Base-by-base conservation (phyloP, 2,329 filamentous ascomycete species). In the Colletotrichum tofieldiae region DNA sequence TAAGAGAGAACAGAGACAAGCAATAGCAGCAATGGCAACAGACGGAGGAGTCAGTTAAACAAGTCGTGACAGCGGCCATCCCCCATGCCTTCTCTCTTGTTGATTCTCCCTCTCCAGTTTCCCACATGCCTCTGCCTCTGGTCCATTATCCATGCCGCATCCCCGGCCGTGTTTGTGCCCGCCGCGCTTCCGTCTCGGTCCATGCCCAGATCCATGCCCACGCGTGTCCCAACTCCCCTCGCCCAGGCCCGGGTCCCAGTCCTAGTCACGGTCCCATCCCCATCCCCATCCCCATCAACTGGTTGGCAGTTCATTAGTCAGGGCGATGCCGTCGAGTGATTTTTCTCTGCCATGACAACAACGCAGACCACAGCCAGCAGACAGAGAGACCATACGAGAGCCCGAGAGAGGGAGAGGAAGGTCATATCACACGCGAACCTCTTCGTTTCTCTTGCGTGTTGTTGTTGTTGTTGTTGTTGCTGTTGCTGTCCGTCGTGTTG, bases 291-390 rank as follows among this genome's bases (percentile, higher is more conserved):
- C n/a, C 37, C n/a, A 65, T 65, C 43, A 45, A 52, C 43, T 43
- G 49, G 35, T 45, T 59, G 51, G 65, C 32, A 45, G 32, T 47
- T 26, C 52, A 68, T 72, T 72, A 72, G 69, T 72, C 65, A 72
- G 69, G 35, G 65, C 47, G 52, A 54, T 68, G 52, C 35, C 52
- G 37, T 59, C 45, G 65, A 64, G 59, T 18, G 32, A 39, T 59
- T 64, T 68, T 68, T 43, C 43, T 35, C 8, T 29, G n/a, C 43
- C 23, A 39, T 61, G 51, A 59, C 51, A 32, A 58, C 41, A 52
- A 41, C 35, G 58, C 23, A 29, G 12, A 45, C 32, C n/a, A 43
- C 37, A 29, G n/a, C 39, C n/a, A 29, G 29, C 60, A 63, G 16
- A 51, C 39, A 8, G 56, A 54, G 29, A n/a, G 51, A 51, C 14